These are phyloP conservation scores for Tolypocladium tropicale DNA, from an alignment of 2,329 filamentous ascomycete species.

Conservation along the genomic window DNA sequence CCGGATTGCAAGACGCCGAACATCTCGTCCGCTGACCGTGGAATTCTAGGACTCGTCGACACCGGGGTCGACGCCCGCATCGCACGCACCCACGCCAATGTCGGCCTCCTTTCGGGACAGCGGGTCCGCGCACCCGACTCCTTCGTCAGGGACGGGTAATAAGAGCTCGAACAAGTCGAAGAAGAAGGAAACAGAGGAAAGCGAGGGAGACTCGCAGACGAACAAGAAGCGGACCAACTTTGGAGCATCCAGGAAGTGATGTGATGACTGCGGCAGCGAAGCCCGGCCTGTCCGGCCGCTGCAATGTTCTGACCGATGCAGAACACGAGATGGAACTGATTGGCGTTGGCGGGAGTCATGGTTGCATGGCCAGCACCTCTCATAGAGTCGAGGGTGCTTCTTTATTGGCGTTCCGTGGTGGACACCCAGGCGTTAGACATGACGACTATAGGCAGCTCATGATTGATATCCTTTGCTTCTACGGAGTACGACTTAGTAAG, in stretches of 20 bases:
- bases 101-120: conserved; percentile 42
- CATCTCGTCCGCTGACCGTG: not conserved
- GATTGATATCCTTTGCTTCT: not conserved
- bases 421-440: not conserved
- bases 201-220: conserved; percentile 45
- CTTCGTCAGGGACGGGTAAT: conserved; percentile 39
- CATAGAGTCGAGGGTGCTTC: not conserved
- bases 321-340: not conserved
- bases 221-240: conserved; percentile 49
- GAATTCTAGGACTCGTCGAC: conserved; percentile 28
- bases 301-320: not conserved
- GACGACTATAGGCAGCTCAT: not conserved
- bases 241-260: conserved; percentile 40
- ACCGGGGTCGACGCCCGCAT: conserved; percentile 31
- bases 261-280: not conserved
- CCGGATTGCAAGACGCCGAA: not conserved
- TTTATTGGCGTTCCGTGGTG: not conserved
- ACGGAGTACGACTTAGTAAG: not conserved
- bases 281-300: not conserved
- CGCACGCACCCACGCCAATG: conserved; percentile 43
- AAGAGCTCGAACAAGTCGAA: conserved; percentile 40
- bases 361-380: not conserved
- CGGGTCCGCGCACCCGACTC: conserved; percentile 43
- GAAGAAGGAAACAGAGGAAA: conserved; percentile 44
- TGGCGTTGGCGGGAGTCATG: not conserved